A percentile compares a stretch with the other conserved stretches of the same genome.
phyloP scores from a whole-genome alignment of 441 rosid genomes.

The Erodium chrysanthum region DNA sequence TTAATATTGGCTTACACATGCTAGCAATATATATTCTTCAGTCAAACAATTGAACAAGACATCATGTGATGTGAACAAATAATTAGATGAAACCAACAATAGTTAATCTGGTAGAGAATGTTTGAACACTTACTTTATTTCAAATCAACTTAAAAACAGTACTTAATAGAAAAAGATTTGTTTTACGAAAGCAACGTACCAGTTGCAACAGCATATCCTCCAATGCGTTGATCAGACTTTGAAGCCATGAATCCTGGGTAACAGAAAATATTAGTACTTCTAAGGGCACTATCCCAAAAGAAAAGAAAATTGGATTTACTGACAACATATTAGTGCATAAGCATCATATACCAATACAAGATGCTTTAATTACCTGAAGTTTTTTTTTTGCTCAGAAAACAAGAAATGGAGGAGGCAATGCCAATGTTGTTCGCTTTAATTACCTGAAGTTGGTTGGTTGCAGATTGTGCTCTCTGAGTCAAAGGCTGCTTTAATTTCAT shows the following conservation, averaged over 20 bases:
- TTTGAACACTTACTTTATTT: not conserved
- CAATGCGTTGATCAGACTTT: not conserved
- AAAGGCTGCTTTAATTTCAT: not conserved
- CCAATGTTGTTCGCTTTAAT: not conserved
- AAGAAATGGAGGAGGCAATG: no score
- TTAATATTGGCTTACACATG: not conserved
- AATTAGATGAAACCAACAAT: not conserved
- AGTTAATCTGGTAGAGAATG: not conserved
- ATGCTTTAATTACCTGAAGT: no score
- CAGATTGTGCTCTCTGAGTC: not conserved
- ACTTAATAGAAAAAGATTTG: not conserved
- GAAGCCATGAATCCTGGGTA: no score
- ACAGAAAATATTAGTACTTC: not conserved
- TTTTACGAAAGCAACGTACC: not conserved
- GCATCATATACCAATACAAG: not conserved
- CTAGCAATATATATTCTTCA: not conserved
- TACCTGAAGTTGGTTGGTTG: not conserved
- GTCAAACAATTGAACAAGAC: not conserved
- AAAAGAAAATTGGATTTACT: not conserved
- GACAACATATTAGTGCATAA: not conserved
- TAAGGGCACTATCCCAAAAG: not conserved
- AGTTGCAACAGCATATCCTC: not conserved
- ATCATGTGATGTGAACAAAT: not conserved
- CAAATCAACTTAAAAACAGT: not conserved
- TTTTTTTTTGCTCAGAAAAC: no score